These are phyloP conservation scores for Aquilaria sinensis DNA, from an alignment of 345 rosid genomes.

Conservation along the genomic window DNA sequence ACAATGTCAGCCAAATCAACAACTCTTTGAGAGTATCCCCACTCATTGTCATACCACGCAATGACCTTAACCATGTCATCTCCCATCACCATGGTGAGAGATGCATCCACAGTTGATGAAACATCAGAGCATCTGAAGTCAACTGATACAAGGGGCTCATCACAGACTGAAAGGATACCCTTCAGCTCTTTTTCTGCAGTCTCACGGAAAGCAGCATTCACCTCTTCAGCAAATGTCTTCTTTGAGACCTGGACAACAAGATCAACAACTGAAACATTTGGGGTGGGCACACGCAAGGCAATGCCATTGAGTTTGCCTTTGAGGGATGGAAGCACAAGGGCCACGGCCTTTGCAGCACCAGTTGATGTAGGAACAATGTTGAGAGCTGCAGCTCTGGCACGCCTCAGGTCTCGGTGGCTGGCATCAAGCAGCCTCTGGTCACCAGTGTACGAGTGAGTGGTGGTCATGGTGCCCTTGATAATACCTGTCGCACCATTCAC, in stretches of 20 bases:
- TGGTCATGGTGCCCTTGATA: conserved; percentile 98
- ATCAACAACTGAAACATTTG: conserved; percentile 92
- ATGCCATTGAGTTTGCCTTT: conserved; percentile 95
- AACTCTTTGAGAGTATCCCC: conserved; percentile 99
- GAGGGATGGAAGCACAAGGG: conserved; percentile 83
- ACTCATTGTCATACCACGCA: conserved; percentile 97
- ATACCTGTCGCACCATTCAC: conserved; percentile 39
- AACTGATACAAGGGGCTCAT: conserved; percentile 89
- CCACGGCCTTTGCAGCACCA: conserved; percentile 96
- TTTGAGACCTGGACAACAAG: conserved; percentile 87
- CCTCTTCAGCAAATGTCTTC: conserved; percentile 95
- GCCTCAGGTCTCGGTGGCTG: conserved; percentile 93
- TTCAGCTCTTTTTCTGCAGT: conserved; percentile 74
- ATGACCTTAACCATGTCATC: conserved; percentile 98
- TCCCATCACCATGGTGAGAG: conserved; percentile 97
- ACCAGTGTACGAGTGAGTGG: conserved; percentile 97
- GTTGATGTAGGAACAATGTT: conserved; percentile 96
- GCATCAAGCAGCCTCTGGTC: conserved; percentile 95
- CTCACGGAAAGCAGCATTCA: conserved; percentile 84
- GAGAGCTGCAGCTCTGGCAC: conserved; percentile 94
- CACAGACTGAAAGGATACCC: conserved; percentile 82
- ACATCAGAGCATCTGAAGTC: conserved; percentile 95
- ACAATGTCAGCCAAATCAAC: conserved; percentile 94
- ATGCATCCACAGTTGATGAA: conserved; percentile 76
- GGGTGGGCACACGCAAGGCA: conserved; percentile 95